Percentiles rank a stretch among this genome's conserved stretches.
Evolutionary conservation across 352 stramenopile genomes (phyloP).

Genomic region (Phytophthora pisi): DNA sequence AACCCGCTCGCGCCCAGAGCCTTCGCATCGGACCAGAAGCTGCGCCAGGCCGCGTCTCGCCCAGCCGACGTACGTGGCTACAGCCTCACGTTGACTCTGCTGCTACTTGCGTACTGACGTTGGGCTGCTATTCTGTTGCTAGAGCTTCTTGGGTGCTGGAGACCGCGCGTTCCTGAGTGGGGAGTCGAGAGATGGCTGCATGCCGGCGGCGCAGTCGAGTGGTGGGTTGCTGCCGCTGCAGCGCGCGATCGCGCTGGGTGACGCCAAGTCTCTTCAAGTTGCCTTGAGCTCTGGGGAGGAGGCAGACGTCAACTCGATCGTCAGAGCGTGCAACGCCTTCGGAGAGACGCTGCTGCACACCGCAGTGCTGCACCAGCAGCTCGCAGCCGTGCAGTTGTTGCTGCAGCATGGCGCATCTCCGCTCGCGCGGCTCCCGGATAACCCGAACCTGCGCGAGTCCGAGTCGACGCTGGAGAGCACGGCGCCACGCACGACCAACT

Average conservation of each 20-base stretch:
- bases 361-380: slow-evolving; percentile 62
- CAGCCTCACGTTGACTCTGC: not conserved
- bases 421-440: slow-evolving; percentile 38
- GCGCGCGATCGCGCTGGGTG: slow-evolving; percentile 62
- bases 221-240: slow-evolving; percentile 47
- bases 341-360: slow-evolving; percentile 75
- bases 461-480: slow-evolving; percentile 52
- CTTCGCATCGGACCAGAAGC: slow-evolving; percentile 38
- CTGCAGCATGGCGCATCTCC: slow-evolving; percentile 55
- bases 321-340: slow-evolving; percentile 41
- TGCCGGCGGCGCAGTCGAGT: slow-evolving; percentile 42
- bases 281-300: slow-evolving; percentile 14
- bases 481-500: slow-evolving; percentile 59
- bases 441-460: slow-evolving; percentile 10
- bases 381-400: slow-evolving; percentile 55
- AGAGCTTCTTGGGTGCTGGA: slow-evolving; percentile 54
- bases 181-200: slow-evolving; percentile 20
- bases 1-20: slow-evolving; percentile 44
- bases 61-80: slow-evolving; percentile 21
- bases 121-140: not conserved
- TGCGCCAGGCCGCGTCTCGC: slow-evolving; percentile 5
- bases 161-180: slow-evolving; percentile 59
- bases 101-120: not conserved
- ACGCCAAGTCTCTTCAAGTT: slow-evolving; percentile 36
- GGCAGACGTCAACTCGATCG: slow-evolving; percentile 3